A percentile compares a stretch with the other conserved stretches of the same genome.
These are phyloP conservation scores for Drosera capensis DNA, from an alignment of 148 eudicot genomes.

Conservation along the genomic window DNA sequence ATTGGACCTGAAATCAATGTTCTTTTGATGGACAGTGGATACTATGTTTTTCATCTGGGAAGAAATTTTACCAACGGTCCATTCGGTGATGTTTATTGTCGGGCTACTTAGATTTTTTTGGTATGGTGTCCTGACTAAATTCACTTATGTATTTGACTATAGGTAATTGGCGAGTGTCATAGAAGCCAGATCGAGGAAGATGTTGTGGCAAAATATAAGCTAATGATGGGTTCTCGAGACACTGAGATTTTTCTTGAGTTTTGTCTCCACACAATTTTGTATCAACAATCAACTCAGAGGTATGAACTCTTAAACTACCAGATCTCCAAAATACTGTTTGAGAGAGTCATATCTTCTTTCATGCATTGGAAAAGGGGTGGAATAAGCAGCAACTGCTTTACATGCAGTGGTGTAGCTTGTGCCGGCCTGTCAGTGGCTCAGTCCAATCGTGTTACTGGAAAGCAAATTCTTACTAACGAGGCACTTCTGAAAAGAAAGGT, in stretches of 20 bases:
- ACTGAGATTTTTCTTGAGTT: constrained; percentile 70
- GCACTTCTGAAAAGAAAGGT: constrained; percentile 58
- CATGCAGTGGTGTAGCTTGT: constrained; percentile 54
- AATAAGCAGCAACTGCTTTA: constrained; percentile 3
- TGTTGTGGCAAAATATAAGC: constrained; percentile 41
- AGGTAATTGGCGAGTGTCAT: constrained; percentile 89
- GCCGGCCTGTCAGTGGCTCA: constrained; percentile 75
- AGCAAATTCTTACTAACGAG: constrained; percentile 39
- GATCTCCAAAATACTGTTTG: not conserved
- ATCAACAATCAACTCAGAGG: constrained; percentile 72
- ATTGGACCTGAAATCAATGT: no score
- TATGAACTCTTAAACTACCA: constrained; percentile 9
- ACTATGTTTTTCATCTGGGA: no score
- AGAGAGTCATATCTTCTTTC: not conserved
- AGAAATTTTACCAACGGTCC: no score
- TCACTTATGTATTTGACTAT: constrained; percentile 15
- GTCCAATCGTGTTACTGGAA: constrained; percentile 65
- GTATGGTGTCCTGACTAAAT: no score
- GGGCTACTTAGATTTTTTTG: no score
- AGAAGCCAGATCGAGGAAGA: constrained; percentile 38
- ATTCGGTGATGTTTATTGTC: no score
- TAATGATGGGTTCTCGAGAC: constrained; percentile 38
- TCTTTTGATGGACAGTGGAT: no score
- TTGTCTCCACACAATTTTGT: constrained; percentile 61
- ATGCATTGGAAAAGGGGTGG: no score